These are phyloP conservation scores for Coemansia sp. DNA, from an alignment of 192 early-diverging fungal genomes.

Conservation along the genomic window DNA sequence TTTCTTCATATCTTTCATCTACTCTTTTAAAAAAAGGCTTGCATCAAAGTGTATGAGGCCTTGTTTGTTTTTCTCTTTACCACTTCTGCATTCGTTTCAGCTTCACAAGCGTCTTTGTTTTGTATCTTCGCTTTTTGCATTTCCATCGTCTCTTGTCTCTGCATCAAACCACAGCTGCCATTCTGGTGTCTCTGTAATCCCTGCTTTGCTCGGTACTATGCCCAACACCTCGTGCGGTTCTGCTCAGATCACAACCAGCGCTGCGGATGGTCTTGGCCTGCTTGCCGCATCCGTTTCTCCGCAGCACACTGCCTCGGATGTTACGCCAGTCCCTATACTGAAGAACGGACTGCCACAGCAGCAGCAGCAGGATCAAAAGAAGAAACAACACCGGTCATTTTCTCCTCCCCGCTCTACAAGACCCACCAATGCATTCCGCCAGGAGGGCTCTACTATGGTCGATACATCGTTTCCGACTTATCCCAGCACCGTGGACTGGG, in stretches of 20 bases:
- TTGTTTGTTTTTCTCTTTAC: neutral
- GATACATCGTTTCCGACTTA: slow-evolving; percentile 18
- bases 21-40: neutral
- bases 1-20: neutral
- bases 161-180: neutral
- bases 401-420: neutral
- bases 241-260: neutral
- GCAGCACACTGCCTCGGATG: neutral
- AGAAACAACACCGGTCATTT: neutral
- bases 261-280: neutral
- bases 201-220: neutral
- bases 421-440: neutral
- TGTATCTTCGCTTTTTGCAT: slow-evolving; percentile 6
- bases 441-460: neutral
- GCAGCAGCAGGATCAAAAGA: neutral
- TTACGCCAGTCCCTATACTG: neutral
- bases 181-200: neutral
- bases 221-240: neutral
- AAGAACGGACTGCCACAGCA: neutral
- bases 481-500: slow-evolving; percentile 45
- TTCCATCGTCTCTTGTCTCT: neutral
- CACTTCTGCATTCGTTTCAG: neutral
- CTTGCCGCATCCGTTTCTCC: neutral
- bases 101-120: slow-evolving; percentile 5
- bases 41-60: neutral